Evolutionary conservation across 352 stramenopile species (phyloP).

Genomic region (Pythium dissotocum): DNA sequence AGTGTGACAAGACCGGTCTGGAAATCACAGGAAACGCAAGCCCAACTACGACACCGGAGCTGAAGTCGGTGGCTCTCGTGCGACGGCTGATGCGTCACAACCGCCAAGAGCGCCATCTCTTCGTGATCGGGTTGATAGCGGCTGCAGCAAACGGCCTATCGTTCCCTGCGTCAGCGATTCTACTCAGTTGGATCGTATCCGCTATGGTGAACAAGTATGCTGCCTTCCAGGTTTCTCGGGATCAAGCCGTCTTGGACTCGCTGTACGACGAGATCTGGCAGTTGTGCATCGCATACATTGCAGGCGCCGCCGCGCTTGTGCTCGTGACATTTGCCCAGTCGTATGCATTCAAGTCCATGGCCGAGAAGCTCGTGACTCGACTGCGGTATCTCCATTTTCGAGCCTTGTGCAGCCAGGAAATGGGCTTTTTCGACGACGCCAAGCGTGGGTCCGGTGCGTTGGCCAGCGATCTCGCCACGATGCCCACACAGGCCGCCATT

Average conservation of each 20-base stretch:
- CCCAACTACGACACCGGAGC: not conserved
- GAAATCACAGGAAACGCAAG: not conserved
- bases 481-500: conserved; percentile 46
- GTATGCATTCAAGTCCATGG: conserved; percentile 54
- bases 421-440: conserved; percentile 78
- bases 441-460: conserved; percentile 59
- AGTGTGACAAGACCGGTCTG: not conserved
- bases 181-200: conserved; percentile 46
- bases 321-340: conserved; percentile 40
- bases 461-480: conserved; percentile 51
- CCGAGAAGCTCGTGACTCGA: conserved; percentile 48
- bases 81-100: conserved; percentile 15
- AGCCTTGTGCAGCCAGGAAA: conserved; percentile 38
- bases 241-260: conserved; percentile 28
- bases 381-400: conserved; percentile 49
- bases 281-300: conserved; percentile 34
- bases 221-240: conserved; percentile 28
- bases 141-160: conserved; percentile 32
- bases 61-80: not conserved
- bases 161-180: conserved; percentile 38
- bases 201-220: conserved; percentile 52
- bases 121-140: conserved; percentile 15
- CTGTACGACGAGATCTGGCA: conserved; percentile 42
- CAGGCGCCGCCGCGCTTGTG: conserved; percentile 32
- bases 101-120: conserved; percentile 7